Evolutionary conservation across 2,329 filamentous ascomycete genomes (phyloP).

Genomic region (Colletotrichum simmondsii): DNA sequence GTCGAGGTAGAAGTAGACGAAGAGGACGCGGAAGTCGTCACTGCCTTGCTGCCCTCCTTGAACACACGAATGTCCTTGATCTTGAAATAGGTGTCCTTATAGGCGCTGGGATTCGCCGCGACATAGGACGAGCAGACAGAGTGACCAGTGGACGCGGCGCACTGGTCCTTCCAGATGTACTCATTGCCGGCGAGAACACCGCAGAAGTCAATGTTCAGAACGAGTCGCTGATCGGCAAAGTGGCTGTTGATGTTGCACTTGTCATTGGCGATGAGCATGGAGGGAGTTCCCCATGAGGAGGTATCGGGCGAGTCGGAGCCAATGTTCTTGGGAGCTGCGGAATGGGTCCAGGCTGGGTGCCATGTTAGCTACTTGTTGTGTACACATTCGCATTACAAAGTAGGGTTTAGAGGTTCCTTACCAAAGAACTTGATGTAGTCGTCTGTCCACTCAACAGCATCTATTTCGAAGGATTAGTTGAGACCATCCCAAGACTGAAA

Average conservation of each 20-base stretch:
- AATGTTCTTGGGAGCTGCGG: constrained; percentile 46
- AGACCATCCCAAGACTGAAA: neutral
- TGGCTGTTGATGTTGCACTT: constrained; percentile 72
- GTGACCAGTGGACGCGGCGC: constrained; percentile 39
- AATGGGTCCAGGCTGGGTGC: constrained; percentile 44
- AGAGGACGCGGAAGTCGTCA: constrained; percentile 38
- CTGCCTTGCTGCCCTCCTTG: constrained; percentile 31
- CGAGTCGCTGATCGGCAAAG: constrained; percentile 76
- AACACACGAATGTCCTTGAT: constrained; percentile 55
- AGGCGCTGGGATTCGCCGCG: constrained; percentile 46
- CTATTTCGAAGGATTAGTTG: constrained; percentile 45
- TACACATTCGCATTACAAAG: neutral
- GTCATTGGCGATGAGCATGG: constrained; percentile 66
- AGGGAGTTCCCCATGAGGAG: constrained; percentile 71
- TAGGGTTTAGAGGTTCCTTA: neutral
- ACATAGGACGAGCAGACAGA: constrained; percentile 50
- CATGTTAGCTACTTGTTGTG: neutral
- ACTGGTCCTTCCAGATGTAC: constrained; percentile 42
- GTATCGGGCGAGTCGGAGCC: constrained; percentile 66
- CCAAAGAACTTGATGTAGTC: constrained; percentile 53
- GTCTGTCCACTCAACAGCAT: constrained; percentile 55
- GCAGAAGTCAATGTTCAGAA: constrained; percentile 81
- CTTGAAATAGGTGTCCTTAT: constrained; percentile 53
- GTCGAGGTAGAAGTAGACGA: neutral
- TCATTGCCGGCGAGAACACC: constrained; percentile 71